These are phyloP conservation scores for Pythium phragmitis DNA, from an alignment of 352 stramenopile genomes.

Conservation along the genomic window DNA sequence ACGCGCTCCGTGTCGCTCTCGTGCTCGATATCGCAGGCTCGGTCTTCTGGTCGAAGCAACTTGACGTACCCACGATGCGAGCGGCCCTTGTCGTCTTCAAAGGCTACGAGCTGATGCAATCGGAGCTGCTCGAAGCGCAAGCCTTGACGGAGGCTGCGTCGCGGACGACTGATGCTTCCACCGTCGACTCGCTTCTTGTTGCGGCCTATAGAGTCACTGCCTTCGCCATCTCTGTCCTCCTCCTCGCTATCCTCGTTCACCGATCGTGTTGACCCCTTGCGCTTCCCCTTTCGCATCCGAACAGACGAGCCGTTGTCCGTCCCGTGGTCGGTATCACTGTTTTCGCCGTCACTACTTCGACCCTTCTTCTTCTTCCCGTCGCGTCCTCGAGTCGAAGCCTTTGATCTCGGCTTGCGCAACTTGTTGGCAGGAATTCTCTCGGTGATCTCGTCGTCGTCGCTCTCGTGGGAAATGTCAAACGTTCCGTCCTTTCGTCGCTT, in stretches of 20 bases:
- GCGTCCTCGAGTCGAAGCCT: conserved; percentile 10
- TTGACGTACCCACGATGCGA: conserved; percentile 50
- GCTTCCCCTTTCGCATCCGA: conserved; percentile 28
- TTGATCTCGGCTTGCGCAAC: conserved; percentile 23
- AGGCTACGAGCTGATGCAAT: conserved; percentile 54
- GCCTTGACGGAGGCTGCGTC: neutral
- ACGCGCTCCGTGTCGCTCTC: conserved; percentile 50
- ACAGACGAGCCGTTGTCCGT: conserved; percentile 20
- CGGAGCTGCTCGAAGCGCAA: conserved; percentile 31
- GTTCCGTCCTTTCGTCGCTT: conserved; percentile 44
- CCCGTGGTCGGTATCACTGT: conserved; percentile 13
- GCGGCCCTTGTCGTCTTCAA: conserved; percentile 45
- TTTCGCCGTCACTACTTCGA: conserved; percentile 18
- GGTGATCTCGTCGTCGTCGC: conserved; percentile 15
- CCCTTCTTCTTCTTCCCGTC: conserved; percentile 12
- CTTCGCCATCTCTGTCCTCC: conserved; percentile 12
- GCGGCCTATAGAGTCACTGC: neutral
- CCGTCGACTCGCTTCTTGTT: conserved; percentile 18
- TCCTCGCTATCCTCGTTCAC: conserved; percentile 14
- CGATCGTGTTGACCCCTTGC: conserved; percentile 16
- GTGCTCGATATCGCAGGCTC: conserved; percentile 59
- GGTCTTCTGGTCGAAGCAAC: conserved; percentile 39
- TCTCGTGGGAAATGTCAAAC: conserved; percentile 49
- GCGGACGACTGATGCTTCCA: conserved; percentile 16
- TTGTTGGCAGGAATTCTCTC: conserved; percentile 1